Conservation (phyloP, 169 alveolate genomes). For the Eimeria necatrix region DNA sequence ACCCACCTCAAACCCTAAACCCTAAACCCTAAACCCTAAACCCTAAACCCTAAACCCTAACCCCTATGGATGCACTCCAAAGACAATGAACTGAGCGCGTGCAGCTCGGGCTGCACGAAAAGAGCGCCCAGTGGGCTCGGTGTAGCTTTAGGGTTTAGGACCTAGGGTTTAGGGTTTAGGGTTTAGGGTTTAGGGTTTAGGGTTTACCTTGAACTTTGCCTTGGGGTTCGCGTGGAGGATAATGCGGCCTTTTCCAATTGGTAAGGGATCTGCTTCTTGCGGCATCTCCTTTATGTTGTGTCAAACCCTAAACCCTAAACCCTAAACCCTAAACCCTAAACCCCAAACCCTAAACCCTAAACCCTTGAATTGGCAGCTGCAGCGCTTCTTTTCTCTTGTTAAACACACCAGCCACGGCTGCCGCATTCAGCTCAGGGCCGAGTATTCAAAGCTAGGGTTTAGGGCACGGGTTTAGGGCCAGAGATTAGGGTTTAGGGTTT, state of each 20-base stretch:
- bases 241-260: conserved; percentile 73
- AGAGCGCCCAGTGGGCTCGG: too few species aligned
- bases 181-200: background rate
- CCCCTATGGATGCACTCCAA: too few species aligned
- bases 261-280: conserved; percentile 42
- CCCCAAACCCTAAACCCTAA: background rate
- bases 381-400: background rate
- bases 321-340: conserved; percentile 3
- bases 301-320: conserved; percentile 27
- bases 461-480: background rate
- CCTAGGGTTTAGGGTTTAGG: background rate
- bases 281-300: conserved; percentile 64
- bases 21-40: background rate
- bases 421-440: background rate
- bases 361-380: background rate
- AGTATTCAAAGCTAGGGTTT: too few species aligned
- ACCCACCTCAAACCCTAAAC: background rate
- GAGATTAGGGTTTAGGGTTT: too few species aligned
- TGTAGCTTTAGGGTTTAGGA: background rate
- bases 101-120: too few species aligned
- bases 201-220: conserved; percentile 53
- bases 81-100: too few species aligned
- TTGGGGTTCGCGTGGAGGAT: conserved; percentile 35
- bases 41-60: conserved; percentile 4
- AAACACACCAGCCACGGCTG: too few species aligned